These are phyloP conservation scores for Lecanicillium sp. DNA, from an alignment of 2,329 filamentous ascomycete species.

Conservation along the genomic window DNA sequence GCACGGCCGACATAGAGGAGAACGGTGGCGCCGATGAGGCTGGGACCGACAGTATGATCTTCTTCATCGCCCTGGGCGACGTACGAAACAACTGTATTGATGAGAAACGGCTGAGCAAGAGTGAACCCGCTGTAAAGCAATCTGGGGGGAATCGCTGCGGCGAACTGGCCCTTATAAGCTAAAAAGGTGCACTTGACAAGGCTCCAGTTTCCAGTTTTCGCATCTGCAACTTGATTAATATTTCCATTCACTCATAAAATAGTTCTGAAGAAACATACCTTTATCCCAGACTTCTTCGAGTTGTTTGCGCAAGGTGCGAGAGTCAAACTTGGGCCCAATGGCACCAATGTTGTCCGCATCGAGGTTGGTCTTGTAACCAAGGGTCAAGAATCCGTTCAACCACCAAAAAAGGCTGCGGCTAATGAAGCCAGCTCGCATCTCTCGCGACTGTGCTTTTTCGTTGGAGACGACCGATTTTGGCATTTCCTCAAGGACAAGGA, in stretches of 20 bases:
- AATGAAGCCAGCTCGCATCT: conserved; percentile 29
- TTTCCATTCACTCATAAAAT: conserved; percentile 1
- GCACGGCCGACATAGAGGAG: conserved; percentile 38
- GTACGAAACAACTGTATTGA: conserved; percentile 29
- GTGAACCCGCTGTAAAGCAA: conserved; percentile 34
- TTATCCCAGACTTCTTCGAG: conserved; percentile 22
- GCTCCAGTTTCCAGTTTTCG: conserved; percentile 18
- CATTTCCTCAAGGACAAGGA: conserved; percentile 27
- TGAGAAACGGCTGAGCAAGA: conserved; percentile 41
- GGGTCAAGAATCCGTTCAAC: conserved; percentile 27
- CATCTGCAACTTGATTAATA: too few relatives aligned
- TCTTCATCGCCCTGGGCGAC: conserved; percentile 23
- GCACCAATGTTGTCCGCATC: conserved; percentile 21
- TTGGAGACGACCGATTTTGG: conserved; percentile 21
- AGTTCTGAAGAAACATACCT: conserved; percentile 12
- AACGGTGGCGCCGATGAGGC: conserved; percentile 35
- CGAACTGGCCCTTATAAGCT: conserved; percentile 25
- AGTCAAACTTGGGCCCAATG: conserved; percentile 26
- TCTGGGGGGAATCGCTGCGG: conserved; percentile 30
- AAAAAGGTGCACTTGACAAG: conserved; percentile 23
- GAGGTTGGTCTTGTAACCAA: conserved; percentile 21
- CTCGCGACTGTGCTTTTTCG: conserved; percentile 21
- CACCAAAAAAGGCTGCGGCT: conserved; percentile 32
- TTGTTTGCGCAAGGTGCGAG: conserved; percentile 16
- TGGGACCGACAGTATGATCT: conserved; percentile 23